Base-by-base conservation (phyloP, 495 filamentous ascomycete species). In the Trichoderma gamsii region DNA sequence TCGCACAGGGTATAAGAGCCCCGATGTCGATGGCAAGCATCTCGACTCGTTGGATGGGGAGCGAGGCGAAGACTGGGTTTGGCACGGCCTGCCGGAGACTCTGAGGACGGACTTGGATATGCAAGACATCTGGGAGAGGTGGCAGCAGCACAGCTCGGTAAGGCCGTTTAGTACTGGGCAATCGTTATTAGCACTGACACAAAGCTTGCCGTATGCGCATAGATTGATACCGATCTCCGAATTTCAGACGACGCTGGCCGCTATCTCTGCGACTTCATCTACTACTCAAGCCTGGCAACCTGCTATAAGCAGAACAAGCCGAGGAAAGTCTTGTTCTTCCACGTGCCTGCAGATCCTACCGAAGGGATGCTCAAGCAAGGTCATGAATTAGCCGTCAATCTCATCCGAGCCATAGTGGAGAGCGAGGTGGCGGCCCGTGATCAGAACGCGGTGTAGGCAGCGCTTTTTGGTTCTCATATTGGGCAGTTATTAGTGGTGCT, bases 191-290 rank as follows among this genome's bases (percentile, higher is more conserved):
- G 43, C 13, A 46, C 66, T 69, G 21, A 67, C 41, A 23, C 29
- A 63, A 32, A 29, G 1, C 29, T 29, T 29, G 29, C 1, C 29
- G 29, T 4, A 29, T 29, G 29, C 29, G 29, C 9, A 32, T 65
- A 77, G 74, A 66, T 78, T 21, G 78, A 80, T 16, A 71, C 82
- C 29, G 88, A 91, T 70, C 72, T 92, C 1, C 81, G 86, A 8
- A 78, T 89, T 15, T 92, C 89, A 6, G 85, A 88, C 56, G 89
- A 96, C 73, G 89, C 92, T 0, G 92, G 92, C 0, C 88, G 85
- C 59, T 97, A 89, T 73, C 79, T 94, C 18, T 97, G 92, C 75
- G 92, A 94, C 71, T 97, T 93, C 73, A 93, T 90, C 64, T 95
- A 91, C 76, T 96, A 88, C 78, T 88, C 88, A 7, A 90, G 86